Base-by-base conservation (phyloP, 441 rosid genomes). In the Gossypium aridum region DNA sequence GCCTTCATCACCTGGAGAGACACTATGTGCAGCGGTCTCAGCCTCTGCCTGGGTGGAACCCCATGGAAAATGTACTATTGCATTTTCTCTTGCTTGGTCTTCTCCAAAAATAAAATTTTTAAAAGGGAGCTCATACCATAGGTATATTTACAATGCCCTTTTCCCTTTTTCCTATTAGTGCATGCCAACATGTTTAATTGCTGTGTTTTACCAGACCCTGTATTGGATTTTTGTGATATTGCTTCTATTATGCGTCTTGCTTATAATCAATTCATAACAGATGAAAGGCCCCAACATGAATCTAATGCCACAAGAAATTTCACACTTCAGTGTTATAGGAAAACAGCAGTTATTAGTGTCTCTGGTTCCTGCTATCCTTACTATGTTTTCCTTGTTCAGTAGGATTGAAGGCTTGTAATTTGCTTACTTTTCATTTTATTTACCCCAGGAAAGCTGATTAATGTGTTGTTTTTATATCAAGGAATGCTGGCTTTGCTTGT, bases 11-110 rank as follows among this genome's bases (percentile, higher is more conserved):
- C 71, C 83, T 68, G 99, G 98, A 76, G 98, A 96, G 80, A 85
- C 97, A 49, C 83, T 85, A 64, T 92, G 99, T 75, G 99, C 99
- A 69, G 99, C 98, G 12, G 97, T 96, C 70, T 89, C 99, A 65
- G 97, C 98, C 79, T 84, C 97, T 49, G 90, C 98, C 73, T 96
- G 99, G 99, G 99, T 96, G 73, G 98, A 93, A 82, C 94, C 99
- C 79, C 98, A 96, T 80, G 98, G 98, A 74, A 96, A 83, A 84
- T 91, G 99, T 76, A 96, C 97, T 31, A 88, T 96, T 56, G 83
- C 95, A 61, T 96, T 96, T 85, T 89, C 98, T 79, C 95, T 96
- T 78, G 89, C 99, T 20, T 96, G 99, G 99, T 92, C 98, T 71
- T 96, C 98, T 57, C 99, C 99, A 60, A 87, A 89, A 87, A 85